Percentiles rank a stretch among this genome's conserved stretches.
These are phyloP conservation scores for Colletotrichum aenigma DNA, from an alignment of 2,329 filamentous ascomycete species.

Conservation along the genomic window DNA sequence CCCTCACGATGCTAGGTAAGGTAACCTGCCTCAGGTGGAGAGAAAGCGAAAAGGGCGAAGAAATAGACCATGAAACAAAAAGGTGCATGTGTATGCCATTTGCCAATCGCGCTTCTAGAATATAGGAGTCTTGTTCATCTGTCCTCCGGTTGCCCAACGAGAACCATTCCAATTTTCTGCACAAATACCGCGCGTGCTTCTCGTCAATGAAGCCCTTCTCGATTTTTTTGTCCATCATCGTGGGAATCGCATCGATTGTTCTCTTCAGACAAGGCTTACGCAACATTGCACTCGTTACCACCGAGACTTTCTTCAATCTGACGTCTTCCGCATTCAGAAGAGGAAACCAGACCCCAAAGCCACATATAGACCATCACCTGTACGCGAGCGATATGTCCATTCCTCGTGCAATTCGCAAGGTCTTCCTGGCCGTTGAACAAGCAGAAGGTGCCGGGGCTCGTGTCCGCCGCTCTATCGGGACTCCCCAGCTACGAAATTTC, in stretches of 20 bases:
- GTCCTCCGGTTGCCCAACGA: neutral
- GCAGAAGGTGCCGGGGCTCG: slow-evolving; percentile 86
- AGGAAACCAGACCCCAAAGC: neutral
- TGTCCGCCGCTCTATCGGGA: slow-evolving; percentile 88
- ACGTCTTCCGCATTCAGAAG: neutral
- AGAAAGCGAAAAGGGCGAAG: neutral
- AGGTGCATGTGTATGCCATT: neutral
- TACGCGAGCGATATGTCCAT: slow-evolving; percentile 62
- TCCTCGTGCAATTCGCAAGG: slow-evolving; percentile 78
- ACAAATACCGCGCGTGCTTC: neutral
- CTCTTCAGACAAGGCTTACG: slow-evolving; percentile 28
- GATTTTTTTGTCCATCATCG: slow-evolving; percentile 30
- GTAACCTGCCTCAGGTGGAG: neutral
- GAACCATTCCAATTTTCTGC: neutral
- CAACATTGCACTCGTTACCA: slow-evolving; percentile 20
- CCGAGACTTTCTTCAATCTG: slow-evolving; percentile 18
- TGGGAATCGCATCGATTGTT: slow-evolving; percentile 31
- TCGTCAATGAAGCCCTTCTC: slow-evolving; percentile 33
- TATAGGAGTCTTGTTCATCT: neutral
- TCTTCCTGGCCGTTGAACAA: slow-evolving; percentile 85
- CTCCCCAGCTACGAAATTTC: slow-evolving; percentile 81
- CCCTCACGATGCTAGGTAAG: neutral
- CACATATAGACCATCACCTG: slow-evolving; percentile 24
- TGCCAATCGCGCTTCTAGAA: neutral
- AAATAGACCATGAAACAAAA: neutral